A percentile compares a stretch with the other conserved stretches of the same genome.
These are phyloP conservation scores for Hymenoscyphus infarciens DNA, from an alignment of 2,329 filamentous ascomycete genomes.

Conservation along the genomic window DNA sequence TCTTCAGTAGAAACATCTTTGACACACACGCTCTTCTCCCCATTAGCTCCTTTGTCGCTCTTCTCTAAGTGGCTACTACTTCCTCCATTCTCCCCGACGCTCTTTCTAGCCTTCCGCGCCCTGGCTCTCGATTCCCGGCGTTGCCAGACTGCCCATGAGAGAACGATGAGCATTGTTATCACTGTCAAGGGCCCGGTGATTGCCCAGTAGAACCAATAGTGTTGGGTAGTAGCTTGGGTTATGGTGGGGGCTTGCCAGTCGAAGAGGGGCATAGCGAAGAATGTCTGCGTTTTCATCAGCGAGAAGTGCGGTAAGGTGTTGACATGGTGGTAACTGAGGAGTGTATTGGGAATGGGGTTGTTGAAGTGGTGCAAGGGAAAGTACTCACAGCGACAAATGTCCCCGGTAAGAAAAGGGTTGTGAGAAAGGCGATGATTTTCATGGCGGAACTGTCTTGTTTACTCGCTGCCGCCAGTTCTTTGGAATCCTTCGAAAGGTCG, in stretches of 20 bases:
- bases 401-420: neutral
- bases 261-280: conserved; percentile 9
- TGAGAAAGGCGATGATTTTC: neutral
- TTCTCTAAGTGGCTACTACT: too few relatives aligned
- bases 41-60: too few relatives aligned
- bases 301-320: too few relatives aligned
- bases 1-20: too few relatives aligned
- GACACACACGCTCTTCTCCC: too few relatives aligned
- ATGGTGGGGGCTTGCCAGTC: conserved; percentile 5
- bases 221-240: neutral
- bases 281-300: neutral
- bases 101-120: neutral
- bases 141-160: neutral
- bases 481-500: neutral
- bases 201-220: conserved; percentile 11
- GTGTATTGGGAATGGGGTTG: neutral
- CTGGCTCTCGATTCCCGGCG: neutral
- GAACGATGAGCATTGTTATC: neutral
- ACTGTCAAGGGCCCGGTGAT: conserved; percentile 6
- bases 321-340: neutral
- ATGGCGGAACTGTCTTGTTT: neutral
- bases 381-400: neutral
- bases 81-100: neutral
- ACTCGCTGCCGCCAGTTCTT: neutral
- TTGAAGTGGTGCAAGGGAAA: neutral